Conservation (phyloP, 208 protist genomes). For the Wallacemonas sp. region DNA sequence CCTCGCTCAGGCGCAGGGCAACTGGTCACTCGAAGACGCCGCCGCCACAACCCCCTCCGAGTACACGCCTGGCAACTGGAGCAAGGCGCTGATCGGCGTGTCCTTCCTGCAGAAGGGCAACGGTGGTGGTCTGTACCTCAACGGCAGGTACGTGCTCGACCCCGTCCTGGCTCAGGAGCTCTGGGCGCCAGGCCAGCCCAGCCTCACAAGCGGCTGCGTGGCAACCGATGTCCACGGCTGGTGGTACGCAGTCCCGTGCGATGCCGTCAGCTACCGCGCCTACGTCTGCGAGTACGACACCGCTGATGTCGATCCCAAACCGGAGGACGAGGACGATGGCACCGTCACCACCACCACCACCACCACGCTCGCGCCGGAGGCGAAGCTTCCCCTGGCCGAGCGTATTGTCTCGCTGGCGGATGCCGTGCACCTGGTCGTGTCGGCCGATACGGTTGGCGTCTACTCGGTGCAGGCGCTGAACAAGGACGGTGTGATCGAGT, state of each 20-base stretch:
- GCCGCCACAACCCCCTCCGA: background rate
- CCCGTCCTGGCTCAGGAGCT: constrained; percentile 33
- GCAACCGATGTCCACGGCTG: constrained; percentile 33
- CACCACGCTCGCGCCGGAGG: constrained; percentile 14
- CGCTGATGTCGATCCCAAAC: constrained; percentile 24
- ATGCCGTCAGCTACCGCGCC: constrained; percentile 19
- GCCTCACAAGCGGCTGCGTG: constrained; percentile 47
- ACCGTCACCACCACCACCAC: constrained; percentile 12
- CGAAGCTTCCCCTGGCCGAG: constrained; percentile 27
- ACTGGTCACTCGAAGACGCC: constrained; percentile 1
- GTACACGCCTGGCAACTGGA: background rate
- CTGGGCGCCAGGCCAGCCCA: constrained; percentile 50
- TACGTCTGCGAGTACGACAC: constrained; percentile 55
- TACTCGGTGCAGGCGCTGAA: constrained; percentile 44
- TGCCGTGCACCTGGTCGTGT: constrained; percentile 63
- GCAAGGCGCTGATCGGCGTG: constrained; percentile 46
- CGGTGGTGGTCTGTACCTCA: constrained; percentile 43
- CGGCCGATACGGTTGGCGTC: constrained; percentile 52
- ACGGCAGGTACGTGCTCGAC: constrained; percentile 30
- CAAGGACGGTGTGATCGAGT: constrained; percentile 17
- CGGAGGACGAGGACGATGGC: constrained; percentile 2
- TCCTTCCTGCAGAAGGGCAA: constrained; percentile 50
- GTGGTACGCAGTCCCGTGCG: constrained; percentile 60
- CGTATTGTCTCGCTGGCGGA: constrained; percentile 49
- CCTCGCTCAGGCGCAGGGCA: constrained; percentile 18